A percentile compares a stretch with the other conserved stretches of the same genome.
Evolutionary conservation across 1,284 basidiomycete genomes (phyloP).

Genomic region (Xanthoconium separans): DNA sequence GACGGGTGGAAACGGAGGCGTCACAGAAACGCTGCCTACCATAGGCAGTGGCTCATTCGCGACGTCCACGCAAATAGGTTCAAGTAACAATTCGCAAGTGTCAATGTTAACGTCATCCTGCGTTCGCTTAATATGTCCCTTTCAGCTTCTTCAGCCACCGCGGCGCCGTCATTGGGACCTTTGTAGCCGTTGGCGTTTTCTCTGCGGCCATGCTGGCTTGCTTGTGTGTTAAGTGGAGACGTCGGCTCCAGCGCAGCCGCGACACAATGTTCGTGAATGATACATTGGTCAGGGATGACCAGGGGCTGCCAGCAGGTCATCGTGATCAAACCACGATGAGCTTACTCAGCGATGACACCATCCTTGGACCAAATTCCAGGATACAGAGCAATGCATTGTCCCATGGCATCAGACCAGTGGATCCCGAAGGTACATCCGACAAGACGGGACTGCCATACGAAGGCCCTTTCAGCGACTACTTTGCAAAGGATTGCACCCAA

Average conservation of each 20-base stretch:
- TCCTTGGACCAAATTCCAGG: not conserved
- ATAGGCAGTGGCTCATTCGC: constrained; percentile 42
- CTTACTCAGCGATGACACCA: not conserved
- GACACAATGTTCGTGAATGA: constrained; percentile 37
- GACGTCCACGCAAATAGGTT: constrained; percentile 48
- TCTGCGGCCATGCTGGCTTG: constrained; percentile 37
- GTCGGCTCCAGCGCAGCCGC: constrained; percentile 37
- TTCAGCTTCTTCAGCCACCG: constrained; percentile 54
- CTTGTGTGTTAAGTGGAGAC: constrained; percentile 40
- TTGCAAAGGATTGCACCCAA: not conserved
- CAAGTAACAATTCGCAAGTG: constrained; percentile 20
- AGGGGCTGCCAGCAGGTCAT: constrained; percentile 21
- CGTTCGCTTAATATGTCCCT: constrained; percentile 6
- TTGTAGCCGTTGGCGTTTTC: constrained; percentile 50
- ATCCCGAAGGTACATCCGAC: not conserved
- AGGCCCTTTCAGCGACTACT: not conserved
- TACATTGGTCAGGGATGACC: constrained; percentile 35
- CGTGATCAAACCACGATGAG: constrained; percentile 14
- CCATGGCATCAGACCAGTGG: not conserved
- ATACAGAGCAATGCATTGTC: not conserved
- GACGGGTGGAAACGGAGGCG: constrained; percentile 27
- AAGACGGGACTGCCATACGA: not conserved
- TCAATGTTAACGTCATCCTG: not conserved
- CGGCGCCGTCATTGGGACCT: constrained; percentile 56
- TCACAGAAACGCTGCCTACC: constrained; percentile 47